These are phyloP conservation scores for Aspergillus sp. DNA, from an alignment of 2,329 filamentous ascomycete species.

Conservation along the genomic window DNA sequence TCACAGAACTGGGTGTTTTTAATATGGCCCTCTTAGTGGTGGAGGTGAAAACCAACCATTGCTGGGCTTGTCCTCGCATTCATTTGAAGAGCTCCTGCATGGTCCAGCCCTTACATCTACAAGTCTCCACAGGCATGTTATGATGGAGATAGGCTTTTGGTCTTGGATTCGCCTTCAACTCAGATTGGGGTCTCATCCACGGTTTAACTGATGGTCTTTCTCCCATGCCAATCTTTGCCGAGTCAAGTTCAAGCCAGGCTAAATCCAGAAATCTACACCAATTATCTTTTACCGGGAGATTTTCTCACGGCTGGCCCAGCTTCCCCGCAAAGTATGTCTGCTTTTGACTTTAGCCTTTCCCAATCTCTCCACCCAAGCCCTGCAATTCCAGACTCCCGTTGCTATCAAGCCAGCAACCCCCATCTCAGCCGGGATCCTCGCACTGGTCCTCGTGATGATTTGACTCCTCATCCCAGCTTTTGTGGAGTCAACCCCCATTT, in stretches of 20 bases:
- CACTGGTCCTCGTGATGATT: not conserved
- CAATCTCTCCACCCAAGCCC: not conserved
- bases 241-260: slow-evolving; percentile 6
- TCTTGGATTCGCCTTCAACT: not conserved
- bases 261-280: slow-evolving; percentile 9
- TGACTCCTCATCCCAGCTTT: slow-evolving; percentile 1
- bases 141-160: not conserved
- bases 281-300: slow-evolving; percentile 67
- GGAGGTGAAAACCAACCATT: not conserved
- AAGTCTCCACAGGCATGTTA: not conserved
- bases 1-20: not conserved
- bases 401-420: not conserved
- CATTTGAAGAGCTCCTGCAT: not conserved
- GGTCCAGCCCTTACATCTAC: not conserved
- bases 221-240: slow-evolving; percentile 8
- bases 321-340: slow-evolving; percentile 6
- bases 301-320: slow-evolving; percentile 55
- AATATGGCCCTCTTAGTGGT: not conserved
- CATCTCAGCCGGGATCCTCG: not conserved
- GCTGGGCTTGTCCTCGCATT: not conserved
- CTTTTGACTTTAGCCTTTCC: not conserved
- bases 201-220: not conserved
- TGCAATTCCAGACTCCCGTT: not conserved
- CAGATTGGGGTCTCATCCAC: not conserved
- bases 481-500: not conserved